A percentile compares a stretch with the other conserved stretches of the same genome.
These are phyloP conservation scores for Pueraria montana DNA, from an alignment of 306 rosid genomes.

Conservation along the genomic window DNA sequence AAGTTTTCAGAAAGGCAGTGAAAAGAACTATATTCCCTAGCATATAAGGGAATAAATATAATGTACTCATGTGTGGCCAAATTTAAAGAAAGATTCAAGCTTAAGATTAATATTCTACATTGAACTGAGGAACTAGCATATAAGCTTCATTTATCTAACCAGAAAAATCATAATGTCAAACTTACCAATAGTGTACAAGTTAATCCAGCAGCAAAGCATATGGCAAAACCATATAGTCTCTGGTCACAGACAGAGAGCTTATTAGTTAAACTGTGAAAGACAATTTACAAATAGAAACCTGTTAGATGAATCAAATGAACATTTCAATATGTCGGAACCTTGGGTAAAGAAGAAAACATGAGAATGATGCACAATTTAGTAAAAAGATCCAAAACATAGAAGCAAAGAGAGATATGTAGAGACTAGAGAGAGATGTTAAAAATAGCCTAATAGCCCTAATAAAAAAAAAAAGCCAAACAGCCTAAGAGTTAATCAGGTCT, in stretches of 20 bases:
- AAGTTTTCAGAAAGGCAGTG: constrained; percentile 26
- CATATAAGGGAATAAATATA: too few species aligned
- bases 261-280: constrained; percentile 45
- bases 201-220: constrained; percentile 87
- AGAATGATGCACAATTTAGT: constrained; percentile 29
- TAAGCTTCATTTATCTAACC: constrained; percentile 39
- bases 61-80: not conserved
- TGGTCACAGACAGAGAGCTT: constrained; percentile 51
- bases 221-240: constrained; percentile 91
- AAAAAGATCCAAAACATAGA: not conserved
- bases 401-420: constrained; percentile 20
- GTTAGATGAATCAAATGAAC: constrained; percentile 33
- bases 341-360: constrained; percentile 30
- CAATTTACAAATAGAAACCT: constrained; percentile 20
- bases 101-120: constrained; percentile 5
- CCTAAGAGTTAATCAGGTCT: not conserved
- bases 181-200: constrained; percentile 88
- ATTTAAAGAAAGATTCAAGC: constrained; percentile 14
- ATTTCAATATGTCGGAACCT: constrained; percentile 14
- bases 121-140: constrained; percentile 26
- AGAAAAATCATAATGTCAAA: constrained; percentile 32
- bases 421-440: constrained; percentile 2
- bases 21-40: constrained; percentile 43
- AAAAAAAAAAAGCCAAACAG: too few species aligned
- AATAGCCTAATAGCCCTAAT: constrained; percentile 2